phyloP scores from a whole-genome alignment of 805 yeast species.

The Kuraishia cidri region DNA sequence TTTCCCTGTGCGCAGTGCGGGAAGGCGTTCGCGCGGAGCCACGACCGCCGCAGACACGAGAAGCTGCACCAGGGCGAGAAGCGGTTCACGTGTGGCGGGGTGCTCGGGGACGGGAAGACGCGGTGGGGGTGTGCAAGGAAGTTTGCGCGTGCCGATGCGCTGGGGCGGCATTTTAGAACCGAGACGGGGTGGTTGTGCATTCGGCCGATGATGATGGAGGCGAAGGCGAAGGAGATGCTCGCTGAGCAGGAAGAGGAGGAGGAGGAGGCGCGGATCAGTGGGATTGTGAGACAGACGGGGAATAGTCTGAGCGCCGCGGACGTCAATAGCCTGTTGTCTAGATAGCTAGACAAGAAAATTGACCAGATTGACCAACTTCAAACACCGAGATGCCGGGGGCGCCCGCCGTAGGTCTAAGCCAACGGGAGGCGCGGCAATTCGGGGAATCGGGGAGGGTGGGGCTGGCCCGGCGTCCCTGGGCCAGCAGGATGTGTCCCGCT shows the following conservation, averaged over 20 bases:
- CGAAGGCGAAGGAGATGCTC: conserved; percentile 3
- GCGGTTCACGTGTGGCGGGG: conserved; percentile 64
- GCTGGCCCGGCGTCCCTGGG: too few relatives aligned
- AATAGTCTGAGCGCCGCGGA: neutral
- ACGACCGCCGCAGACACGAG: conserved; percentile 71
- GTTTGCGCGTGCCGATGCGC: conserved; percentile 75
- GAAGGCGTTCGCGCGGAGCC: conserved; percentile 75
- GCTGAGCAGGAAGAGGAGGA: too few relatives aligned
- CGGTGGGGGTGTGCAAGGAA: conserved; percentile 79
- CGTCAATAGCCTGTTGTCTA: neutral
- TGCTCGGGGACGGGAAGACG: conserved; percentile 40
- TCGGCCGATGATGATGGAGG: conserved; percentile 58
- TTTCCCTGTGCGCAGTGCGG: conserved; percentile 67
- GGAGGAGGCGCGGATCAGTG: neutral
- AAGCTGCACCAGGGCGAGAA: conserved; percentile 71
- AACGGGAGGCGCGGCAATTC: too few relatives aligned
- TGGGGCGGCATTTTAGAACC: conserved; percentile 72
- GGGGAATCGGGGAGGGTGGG: too few relatives aligned
- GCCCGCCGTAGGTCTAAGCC: too few relatives aligned
- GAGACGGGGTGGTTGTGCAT: conserved; percentile 72
- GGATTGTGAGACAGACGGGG: neutral
- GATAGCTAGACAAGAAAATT: neutral
- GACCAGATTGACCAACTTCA: too few relatives aligned
- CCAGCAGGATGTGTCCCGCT: too few relatives aligned
- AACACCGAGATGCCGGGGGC: too few relatives aligned